Base-by-base conservation (phyloP, 1,139 yeast genomes). In the Yamadazyma pseudoaaseri region DNA sequence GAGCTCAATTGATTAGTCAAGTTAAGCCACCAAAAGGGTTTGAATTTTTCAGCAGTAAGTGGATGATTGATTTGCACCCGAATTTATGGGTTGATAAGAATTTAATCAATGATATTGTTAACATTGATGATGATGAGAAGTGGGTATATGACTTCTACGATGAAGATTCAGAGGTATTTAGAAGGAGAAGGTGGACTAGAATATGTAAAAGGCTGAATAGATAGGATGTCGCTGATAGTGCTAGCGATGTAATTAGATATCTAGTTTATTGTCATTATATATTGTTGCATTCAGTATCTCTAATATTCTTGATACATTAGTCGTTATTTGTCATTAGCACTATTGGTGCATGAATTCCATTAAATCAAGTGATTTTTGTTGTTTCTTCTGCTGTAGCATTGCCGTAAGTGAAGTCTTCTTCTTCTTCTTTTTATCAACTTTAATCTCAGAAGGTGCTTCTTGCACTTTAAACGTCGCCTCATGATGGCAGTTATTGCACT, bases 81-180 rank as follows among this genome's bases (percentile, higher is more conserved):
- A 54, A 58, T 21, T 52, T 48, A 4, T 84, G 92, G 92, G 83
- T 80, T 2, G 58, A 59, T 26, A 44, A 52, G 0, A 71, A 74
- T 36, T 60, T 70, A 22, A 61, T 82, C 28, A 50, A 60, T 20
- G 84, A 77, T 41, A 56, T 77, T 31, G 79, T 81, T 7, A 66
- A 64, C 27, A 65, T 81, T 23, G 90, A 83, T 54, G 65, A 73
- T 23, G 86, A 78, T 35, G 83, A 81, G 28, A 84, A 84, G 56
- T 84, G 92, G 92, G 89, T 81, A 13, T 84, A 84, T 52, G 94
- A 84, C 54, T 53, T 56, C 29, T 44, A 49, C 35, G 41, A 52
- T 20, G 49, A 41, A 11, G 45, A 41, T 13, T 41, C 44, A 10
- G 51, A 49, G 24, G 37, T 51, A 10, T 73, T 60, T 47, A 59